These are phyloP conservation scores for Fusarium sp. DNA, from an alignment of 2,329 filamentous ascomycete genomes.

Conservation along the genomic window DNA sequence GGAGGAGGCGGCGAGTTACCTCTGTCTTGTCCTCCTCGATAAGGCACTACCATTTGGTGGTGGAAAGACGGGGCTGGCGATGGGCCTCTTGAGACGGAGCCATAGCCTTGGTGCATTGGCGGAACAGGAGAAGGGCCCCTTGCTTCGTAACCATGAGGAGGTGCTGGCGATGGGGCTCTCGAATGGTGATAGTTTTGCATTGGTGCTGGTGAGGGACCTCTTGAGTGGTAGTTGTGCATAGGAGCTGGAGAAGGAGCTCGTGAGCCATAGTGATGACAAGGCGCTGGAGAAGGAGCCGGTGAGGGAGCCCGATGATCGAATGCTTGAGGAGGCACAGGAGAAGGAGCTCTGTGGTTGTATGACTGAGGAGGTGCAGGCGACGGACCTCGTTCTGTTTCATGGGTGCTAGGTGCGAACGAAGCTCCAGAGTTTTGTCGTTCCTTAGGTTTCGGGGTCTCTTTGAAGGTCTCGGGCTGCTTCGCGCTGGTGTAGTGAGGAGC, in stretches of 20 bases:
- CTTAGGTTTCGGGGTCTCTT: constrained; percentile 58
- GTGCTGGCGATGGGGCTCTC: constrained; percentile 49
- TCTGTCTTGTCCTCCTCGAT: constrained; percentile 50
- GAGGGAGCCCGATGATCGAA: constrained; percentile 48
- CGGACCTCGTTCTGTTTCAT: constrained; percentile 43
- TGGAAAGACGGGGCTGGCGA: constrained; percentile 55
- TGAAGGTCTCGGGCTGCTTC: constrained; percentile 70
- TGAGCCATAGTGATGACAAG: constrained; percentile 50
- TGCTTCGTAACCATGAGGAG: constrained; percentile 50
- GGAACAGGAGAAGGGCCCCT: constrained; percentile 51
- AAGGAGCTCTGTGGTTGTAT: constrained; percentile 41
- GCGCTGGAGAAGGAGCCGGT: constrained; percentile 54
- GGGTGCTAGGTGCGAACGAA: constrained; percentile 51
- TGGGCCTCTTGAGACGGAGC: constrained; percentile 54
- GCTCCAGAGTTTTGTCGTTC: constrained; percentile 58
- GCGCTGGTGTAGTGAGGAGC: constrained; percentile 75
- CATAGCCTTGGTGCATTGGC: constrained; percentile 50
- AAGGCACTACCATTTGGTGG: constrained; percentile 43
- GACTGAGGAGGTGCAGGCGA: constrained; percentile 45
- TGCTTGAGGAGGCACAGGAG: constrained; percentile 7
- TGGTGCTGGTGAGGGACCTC: constrained; percentile 39
- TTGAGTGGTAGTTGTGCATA: constrained; percentile 34
- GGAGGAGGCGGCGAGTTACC: constrained; percentile 80
- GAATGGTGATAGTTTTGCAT: constrained; percentile 43
- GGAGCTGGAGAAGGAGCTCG: constrained; percentile 49